Conservation (phyloP, 305 asterid species). For the Solanum hybrid region DNA sequence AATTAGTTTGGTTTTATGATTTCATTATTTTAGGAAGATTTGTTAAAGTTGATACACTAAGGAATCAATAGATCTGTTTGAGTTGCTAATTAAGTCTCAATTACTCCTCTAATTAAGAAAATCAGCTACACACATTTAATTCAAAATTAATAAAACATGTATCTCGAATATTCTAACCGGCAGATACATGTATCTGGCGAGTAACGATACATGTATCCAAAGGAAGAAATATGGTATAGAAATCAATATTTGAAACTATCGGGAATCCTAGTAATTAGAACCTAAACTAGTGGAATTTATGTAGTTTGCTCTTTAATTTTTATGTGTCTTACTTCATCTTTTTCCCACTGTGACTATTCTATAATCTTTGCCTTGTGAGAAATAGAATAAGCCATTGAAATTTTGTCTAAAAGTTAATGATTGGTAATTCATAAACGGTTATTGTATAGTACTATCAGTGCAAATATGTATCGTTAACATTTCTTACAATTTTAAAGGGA, state of each 20-base stretch:
- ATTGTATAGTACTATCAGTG: background rate
- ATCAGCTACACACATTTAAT: too few species aligned
- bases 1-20: too few species aligned
- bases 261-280: background rate
- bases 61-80: too few species aligned
- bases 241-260: background rate
- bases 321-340: background rate
- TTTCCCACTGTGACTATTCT: background rate
- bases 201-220: background rate
- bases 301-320: background rate
- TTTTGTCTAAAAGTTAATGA: background rate
- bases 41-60: too few species aligned
- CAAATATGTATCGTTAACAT: background rate
- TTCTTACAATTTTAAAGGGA: background rate
- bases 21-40: too few species aligned
- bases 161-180: background rate
- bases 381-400: background rate
- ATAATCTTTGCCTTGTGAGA: background rate
- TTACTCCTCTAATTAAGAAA: too few species aligned
- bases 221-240: background rate
- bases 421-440: background rate
- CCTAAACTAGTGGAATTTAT: background rate
- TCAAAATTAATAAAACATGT: too few species aligned
- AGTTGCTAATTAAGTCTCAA: too few species aligned
- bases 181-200: background rate